A percentile compares a stretch with the other conserved stretches of the same genome.
These are phyloP conservation scores for Claviceps citrina DNA, from an alignment of 2,329 filamentous ascomycete genomes.

Conservation along the genomic window DNA sequence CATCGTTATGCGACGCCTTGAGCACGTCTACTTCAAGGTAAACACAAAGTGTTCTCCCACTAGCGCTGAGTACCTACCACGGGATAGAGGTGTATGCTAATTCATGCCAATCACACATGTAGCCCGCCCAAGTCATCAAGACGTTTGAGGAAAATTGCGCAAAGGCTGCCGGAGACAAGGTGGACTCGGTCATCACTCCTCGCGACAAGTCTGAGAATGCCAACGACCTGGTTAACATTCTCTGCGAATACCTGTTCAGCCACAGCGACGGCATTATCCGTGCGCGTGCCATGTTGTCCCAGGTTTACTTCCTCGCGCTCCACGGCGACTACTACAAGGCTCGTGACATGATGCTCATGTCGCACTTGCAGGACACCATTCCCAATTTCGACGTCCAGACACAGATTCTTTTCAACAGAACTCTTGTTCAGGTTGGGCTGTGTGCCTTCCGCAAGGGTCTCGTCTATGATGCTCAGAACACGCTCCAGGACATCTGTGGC, in stretches of 20 bases:
- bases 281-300: constrained; percentile 91
- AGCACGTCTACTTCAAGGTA: constrained; percentile 98
- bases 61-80: neutral
- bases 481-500: constrained; percentile 93
- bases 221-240: constrained; percentile 59
- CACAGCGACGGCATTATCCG: constrained; percentile 92
- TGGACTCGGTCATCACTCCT: constrained; percentile 71
- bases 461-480: constrained; percentile 94
- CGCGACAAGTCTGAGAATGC: constrained; percentile 54
- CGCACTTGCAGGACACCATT: constrained; percentile 94
- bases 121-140: constrained; percentile 79
- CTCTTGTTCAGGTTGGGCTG: constrained; percentile 90
- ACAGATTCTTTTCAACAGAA: constrained; percentile 97
- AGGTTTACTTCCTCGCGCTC: constrained; percentile 95
- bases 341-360: constrained; percentile 99
- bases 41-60: constrained; percentile 8
- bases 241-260: constrained; percentile 90
- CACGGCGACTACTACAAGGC: constrained; percentile 97
- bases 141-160: constrained; percentile 91
- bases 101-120: constrained; percentile 7
- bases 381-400: constrained; percentile 91
- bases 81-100: constrained; percentile 3
- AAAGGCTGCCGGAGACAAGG: constrained; percentile 55
- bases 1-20: constrained; percentile 80
- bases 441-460: constrained; percentile 96